phyloP scores from a whole-genome alignment of 768 basidiomycete genomes.

The Phaeotremella fagi region DNA sequence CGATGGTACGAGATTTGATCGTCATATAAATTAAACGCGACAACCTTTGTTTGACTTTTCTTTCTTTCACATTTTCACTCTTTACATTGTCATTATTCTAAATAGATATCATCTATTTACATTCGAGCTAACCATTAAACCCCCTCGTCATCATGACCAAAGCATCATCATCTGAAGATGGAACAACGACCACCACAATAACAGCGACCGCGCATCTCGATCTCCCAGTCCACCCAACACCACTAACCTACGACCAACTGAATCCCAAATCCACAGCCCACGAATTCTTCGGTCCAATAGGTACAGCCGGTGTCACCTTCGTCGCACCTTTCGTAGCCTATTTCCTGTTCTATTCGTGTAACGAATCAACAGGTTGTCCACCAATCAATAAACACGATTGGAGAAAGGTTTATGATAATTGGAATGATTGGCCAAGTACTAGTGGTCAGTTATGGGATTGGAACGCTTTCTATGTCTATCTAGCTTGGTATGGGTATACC shows the following conservation, averaged over 20 bases:
- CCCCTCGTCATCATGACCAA: neutral
- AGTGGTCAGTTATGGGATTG: conserved; percentile 71
- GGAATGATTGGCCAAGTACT: conserved; percentile 25
- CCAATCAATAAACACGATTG: conserved; percentile 23
- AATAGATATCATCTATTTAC: neutral
- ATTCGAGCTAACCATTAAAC: neutral
- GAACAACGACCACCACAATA: conserved; percentile 37
- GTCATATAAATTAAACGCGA: no score
- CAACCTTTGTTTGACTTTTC: no score
- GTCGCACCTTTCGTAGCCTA: conserved; percentile 40
- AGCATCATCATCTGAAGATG: conserved; percentile 7
- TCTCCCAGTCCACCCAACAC: conserved; percentile 38
- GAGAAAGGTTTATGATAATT: conserved; percentile 15
- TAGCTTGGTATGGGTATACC: conserved; percentile 86
- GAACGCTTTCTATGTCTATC: conserved; percentile 68
- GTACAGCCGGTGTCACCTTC: conserved; percentile 30
- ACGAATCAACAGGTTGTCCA: conserved; percentile 45
- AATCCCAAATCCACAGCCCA: conserved; percentile 34
- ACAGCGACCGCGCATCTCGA: conserved; percentile 41
- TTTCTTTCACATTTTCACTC: no score
- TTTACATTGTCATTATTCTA: neutral
- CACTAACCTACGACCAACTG: conserved; percentile 41
- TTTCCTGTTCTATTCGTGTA: conserved; percentile 42
- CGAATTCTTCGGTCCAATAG: conserved; percentile 47
- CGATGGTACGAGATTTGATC: no score